phyloP scores from a whole-genome alignment of 768 basidiomycete species.

The Austroboletus eburneus region DNA sequence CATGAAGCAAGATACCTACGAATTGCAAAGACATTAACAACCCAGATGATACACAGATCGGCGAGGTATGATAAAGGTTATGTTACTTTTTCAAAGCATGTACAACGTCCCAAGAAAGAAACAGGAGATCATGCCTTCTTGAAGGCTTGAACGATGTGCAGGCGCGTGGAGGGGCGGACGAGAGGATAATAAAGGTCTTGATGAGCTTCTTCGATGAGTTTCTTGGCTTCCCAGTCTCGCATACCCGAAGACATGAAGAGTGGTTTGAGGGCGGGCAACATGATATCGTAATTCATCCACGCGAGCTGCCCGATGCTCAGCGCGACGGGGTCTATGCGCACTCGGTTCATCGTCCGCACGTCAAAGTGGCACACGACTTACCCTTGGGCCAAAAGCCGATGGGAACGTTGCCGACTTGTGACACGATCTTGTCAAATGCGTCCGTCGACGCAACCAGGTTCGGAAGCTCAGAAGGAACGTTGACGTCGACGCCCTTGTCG shows the following conservation, averaged over 20 bases:
- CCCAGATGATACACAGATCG: constrained; percentile 35
- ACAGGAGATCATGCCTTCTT: constrained; percentile 24
- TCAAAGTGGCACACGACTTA: constrained; percentile 21
- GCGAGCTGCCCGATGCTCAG: constrained; percentile 67
- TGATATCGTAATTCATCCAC: constrained; percentile 69
- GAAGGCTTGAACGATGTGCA: constrained; percentile 58
- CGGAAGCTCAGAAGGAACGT: constrained; percentile 52
- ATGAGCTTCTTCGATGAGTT: constrained; percentile 59
- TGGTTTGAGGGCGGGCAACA: constrained; percentile 60
- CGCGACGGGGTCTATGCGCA: constrained; percentile 45
- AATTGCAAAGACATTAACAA: constrained; percentile 88
- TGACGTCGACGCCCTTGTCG: constrained; percentile 50
- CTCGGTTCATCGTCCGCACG: constrained; percentile 8
- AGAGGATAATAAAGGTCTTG: constrained; percentile 61
- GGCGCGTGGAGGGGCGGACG: constrained; percentile 44
- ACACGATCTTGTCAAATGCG: constrained; percentile 53
- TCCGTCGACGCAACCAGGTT: constrained; percentile 45
- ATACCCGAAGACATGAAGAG: constrained; percentile 53
- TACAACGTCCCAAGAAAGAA: constrained; percentile 19
- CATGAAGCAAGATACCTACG: constrained; percentile 39
- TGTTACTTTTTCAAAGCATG: constrained; percentile 27
- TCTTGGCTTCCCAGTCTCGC: constrained; percentile 49
- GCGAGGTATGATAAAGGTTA: constrained; percentile 12
- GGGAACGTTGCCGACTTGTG: constrained; percentile 57
- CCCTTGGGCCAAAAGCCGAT: constrained; percentile 69